phyloP scores from a whole-genome alignment of 1,284 basidiomycete species.

The Exobasidium cylindrosporum region DNA sequence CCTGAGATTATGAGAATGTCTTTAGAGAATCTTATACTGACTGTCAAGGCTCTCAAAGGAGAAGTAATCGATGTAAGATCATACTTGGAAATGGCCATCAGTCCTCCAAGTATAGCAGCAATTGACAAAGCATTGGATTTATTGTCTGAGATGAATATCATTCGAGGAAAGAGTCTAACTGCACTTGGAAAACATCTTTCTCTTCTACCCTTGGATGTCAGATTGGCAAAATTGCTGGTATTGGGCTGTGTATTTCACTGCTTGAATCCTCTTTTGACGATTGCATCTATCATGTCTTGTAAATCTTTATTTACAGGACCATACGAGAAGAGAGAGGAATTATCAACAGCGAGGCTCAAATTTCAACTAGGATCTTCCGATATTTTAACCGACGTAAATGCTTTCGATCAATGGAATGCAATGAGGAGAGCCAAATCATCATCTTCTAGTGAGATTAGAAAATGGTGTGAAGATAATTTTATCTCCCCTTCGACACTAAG shows the following conservation, averaged over 20 bases:
- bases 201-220: slow-evolving; percentile 77
- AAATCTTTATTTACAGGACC: slow-evolving; percentile 82
- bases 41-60: slow-evolving; percentile 72
- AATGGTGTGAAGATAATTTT: slow-evolving; percentile 84
- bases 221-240: slow-evolving; percentile 72
- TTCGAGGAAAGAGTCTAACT: slow-evolving; percentile 62
- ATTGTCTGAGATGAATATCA: slow-evolving; percentile 34
- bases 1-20: slow-evolving; percentile 90
- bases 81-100: slow-evolving; percentile 72
- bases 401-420: slow-evolving; percentile 68
- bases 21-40: slow-evolving; percentile 75
- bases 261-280: slow-evolving; percentile 47
- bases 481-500: slow-evolving; percentile 72
- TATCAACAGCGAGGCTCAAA: slow-evolving; percentile 59
- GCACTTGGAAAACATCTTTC: slow-evolving; percentile 75
- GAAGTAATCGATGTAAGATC: slow-evolving; percentile 73
- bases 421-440: slow-evolving; percentile 62
- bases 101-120: slow-evolving; percentile 73
- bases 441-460: slow-evolving; percentile 59
- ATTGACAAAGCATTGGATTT: slow-evolving; percentile 74
- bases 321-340: slow-evolving; percentile 77
- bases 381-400: slow-evolving; percentile 74
- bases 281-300: slow-evolving; percentile 74
- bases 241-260: slow-evolving; percentile 50
- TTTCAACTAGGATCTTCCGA: slow-evolving; percentile 71